These are phyloP conservation scores for Pichia sp. DNA, from an alignment of 1,139 yeast genomes.

Conservation along the genomic window DNA sequence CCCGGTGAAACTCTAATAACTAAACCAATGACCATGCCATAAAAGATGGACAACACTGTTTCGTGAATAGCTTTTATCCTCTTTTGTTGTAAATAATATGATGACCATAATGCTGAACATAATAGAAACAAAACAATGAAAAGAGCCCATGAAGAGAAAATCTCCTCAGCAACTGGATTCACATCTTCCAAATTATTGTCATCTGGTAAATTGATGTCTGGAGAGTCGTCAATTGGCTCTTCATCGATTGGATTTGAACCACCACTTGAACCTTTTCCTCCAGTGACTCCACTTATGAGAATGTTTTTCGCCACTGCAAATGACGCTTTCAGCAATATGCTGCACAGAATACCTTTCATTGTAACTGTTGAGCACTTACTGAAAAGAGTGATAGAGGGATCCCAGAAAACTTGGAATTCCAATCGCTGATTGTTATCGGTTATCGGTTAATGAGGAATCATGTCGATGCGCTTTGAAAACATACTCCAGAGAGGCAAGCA, in stretches of 20 bases:
- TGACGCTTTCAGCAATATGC: conserved; percentile 1
- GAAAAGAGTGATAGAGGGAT: no score
- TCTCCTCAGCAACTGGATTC: conserved; percentile 95
- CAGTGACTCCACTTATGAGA: no score
- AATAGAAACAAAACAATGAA: conserved; percentile 76
- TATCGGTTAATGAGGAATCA: no score
- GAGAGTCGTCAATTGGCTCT: conserved; percentile 36
- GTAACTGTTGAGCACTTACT: no score
- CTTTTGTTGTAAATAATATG: conserved; percentile 86
- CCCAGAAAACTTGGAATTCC: no score
- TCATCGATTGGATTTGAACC: conserved; percentile 13
- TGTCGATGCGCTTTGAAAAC: no score
- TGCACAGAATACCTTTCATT: background rate
- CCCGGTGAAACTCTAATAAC: conserved; percentile 89
- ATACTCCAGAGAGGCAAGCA: no score
- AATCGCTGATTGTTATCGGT: no score
- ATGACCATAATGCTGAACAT: conserved; percentile 89
- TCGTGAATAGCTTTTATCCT: conserved; percentile 94
- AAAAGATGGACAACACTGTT: conserved; percentile 89
- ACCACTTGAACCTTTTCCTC: background rate
- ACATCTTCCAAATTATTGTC: conserved; percentile 53
- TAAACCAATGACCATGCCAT: conserved; percentile 94
- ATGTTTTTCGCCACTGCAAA: conserved; percentile 6
- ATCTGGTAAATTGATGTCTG: conserved; percentile 46
- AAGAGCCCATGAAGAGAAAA: conserved; percentile 95